Conservation (phyloP, 495 filamentous ascomycete species). For the Trichoderma orchidacearum region DNA sequence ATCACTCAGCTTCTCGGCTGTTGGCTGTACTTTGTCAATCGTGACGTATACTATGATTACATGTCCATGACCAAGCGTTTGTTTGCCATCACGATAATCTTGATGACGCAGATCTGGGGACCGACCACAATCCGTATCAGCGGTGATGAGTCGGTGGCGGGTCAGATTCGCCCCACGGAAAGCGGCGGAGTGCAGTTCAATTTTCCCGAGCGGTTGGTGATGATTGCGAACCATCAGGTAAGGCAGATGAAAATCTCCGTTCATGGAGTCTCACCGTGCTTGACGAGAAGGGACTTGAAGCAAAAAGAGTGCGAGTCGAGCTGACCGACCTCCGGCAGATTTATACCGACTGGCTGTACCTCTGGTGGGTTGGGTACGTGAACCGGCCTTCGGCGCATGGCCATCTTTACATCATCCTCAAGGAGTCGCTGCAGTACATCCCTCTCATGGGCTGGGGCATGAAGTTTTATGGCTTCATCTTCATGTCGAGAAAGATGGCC, state of each 20-base stretch:
- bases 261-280: no score
- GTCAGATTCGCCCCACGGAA: constrained; percentile 45
- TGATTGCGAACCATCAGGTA: constrained; percentile 79
- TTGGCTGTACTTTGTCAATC: constrained; percentile 55
- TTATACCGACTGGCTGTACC: constrained; percentile 80
- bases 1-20: constrained; percentile 52
- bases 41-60: constrained; percentile 59
- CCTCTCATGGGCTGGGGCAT: constrained; percentile 67
- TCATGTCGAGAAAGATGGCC: constrained; percentile 73
- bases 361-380: constrained; percentile 80
- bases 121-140: constrained; percentile 64
- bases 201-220: constrained; percentile 63
- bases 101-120: constrained; percentile 71
- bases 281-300: no score
- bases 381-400: constrained; percentile 54
- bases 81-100: constrained; percentile 60
- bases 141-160: constrained; percentile 59
- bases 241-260: no score
- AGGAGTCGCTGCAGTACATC: constrained; percentile 66
- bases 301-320: no score
- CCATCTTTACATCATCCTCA: constrained; percentile 75
- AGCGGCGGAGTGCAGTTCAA: constrained; percentile 58
- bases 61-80: constrained; percentile 66
- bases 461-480: constrained; percentile 74
- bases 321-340: constrained; percentile 26